A percentile compares a stretch with the other conserved stretches of the same genome.
Conservation (phyloP, 352 stramenopile genomes). For the Phytophthora nicotianae region DNA sequence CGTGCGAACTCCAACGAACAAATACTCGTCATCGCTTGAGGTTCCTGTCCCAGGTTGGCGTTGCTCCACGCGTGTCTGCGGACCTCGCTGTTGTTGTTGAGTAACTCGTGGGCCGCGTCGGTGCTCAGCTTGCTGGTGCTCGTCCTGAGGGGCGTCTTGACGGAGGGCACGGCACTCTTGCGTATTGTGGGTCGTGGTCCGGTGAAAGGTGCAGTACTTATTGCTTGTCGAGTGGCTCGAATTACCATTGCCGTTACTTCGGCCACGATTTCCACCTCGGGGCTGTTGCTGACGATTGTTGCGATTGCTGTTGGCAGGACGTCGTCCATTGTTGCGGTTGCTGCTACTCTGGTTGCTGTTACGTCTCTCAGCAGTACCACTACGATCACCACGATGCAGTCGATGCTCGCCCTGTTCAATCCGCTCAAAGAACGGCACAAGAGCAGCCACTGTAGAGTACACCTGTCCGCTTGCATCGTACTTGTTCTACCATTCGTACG, state of each 20-base stretch:
- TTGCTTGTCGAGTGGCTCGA: not conserved
- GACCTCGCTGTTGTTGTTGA: not conserved
- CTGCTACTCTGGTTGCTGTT: not conserved
- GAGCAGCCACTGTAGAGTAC: conserved; percentile 6
- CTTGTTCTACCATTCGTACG: conserved; percentile 6
- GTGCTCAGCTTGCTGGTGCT: conserved; percentile 8
- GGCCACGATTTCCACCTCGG: not conserved
- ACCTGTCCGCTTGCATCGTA: conserved; percentile 8
- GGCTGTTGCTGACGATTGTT: not conserved
- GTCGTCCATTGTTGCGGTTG: too few species aligned
- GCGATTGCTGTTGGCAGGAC: not conserved
- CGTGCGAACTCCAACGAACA: conserved; percentile 7
- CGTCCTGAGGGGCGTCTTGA: not conserved
- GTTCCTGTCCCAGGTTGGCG: not conserved
- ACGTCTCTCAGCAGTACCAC: too few species aligned
- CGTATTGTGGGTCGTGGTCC: conserved; percentile 12
- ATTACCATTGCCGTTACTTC: not conserved
- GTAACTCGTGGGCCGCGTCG: not conserved
- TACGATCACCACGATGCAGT: not conserved
- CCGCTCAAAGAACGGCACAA: conserved; percentile 3
- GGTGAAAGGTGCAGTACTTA: conserved; percentile 20
- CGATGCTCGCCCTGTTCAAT: conserved; percentile 7
- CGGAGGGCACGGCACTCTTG: not conserved
- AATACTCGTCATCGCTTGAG: conserved; percentile 14
- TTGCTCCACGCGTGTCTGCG: not conserved